Percentiles rank a stretch among this genome's conserved stretches.
Conservation (phyloP, 192 early-diverging fungal genomes). For the Coemansia sp. region DNA sequence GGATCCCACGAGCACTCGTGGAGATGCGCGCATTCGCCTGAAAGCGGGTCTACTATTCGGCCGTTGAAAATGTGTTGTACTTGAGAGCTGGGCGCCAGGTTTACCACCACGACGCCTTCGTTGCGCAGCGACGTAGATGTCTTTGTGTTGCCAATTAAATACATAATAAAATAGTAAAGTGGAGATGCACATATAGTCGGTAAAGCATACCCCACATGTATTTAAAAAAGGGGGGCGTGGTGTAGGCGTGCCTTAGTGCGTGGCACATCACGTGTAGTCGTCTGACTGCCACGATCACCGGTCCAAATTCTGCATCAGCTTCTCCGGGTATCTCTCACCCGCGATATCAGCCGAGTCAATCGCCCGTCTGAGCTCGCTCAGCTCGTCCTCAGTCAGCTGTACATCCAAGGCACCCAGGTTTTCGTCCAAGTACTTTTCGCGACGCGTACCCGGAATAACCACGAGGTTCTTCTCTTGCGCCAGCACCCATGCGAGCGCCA, state of each 20-base stretch:
- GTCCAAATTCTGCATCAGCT: not conserved
- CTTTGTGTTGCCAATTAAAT: constrained; percentile 1
- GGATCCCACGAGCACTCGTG: constrained; percentile 39
- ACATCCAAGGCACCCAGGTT: constrained; percentile 34
- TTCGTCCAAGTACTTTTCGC: constrained; percentile 49
- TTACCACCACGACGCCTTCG: constrained; percentile 25
- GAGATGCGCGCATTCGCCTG: constrained; percentile 5
- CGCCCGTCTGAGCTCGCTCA: not conserved
- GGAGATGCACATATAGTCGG: not conserved
- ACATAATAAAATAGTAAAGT: not conserved
- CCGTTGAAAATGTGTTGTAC: constrained; percentile 35
- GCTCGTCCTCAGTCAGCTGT: constrained; percentile 24
- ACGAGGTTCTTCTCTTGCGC: constrained; percentile 54
- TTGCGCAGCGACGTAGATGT: constrained; percentile 22
- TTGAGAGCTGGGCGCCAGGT: constrained; percentile 17
- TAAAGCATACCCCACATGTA: not conserved
- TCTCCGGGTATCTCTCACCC: not conserved
- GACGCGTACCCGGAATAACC: constrained; percentile 60
- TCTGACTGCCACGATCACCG: not conserved
- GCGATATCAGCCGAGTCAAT: not conserved
- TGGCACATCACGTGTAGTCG: not conserved
- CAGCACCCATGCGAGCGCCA: constrained; percentile 67
- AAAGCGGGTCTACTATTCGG: constrained; percentile 9
- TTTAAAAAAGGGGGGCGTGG: not conserved
- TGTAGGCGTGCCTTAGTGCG: not conserved